A percentile compares a stretch with the other conserved stretches of the same genome.
Conservation (phyloP, 179 eudicot species). For the Heliamphora pulchella region DNA sequence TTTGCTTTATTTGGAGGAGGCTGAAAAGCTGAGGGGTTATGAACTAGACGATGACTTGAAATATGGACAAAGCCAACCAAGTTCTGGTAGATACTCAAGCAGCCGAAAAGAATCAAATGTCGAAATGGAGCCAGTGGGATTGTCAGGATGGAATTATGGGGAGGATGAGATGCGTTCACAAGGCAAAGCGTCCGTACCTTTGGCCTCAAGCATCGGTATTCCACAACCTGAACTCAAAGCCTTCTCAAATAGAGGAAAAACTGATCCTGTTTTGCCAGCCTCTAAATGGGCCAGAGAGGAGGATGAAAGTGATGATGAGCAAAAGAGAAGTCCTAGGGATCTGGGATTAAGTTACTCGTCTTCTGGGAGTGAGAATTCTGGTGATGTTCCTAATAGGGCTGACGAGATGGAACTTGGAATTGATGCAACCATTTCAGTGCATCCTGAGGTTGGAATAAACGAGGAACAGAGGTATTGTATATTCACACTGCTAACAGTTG, state of each 20-base stretch:
- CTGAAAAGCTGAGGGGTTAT: conserved; percentile 80
- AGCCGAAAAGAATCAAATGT: conserved; percentile 37
- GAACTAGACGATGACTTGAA: conserved; percentile 73
- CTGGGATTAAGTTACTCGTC: conserved; percentile 83
- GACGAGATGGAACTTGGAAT: conserved; percentile 46
- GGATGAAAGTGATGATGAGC: conserved; percentile 68
- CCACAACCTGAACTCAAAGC: conserved; percentile 57
- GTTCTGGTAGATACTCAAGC: conserved; percentile 42
- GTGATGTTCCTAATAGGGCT: conserved; percentile 39
- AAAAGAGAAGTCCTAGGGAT: conserved; percentile 53
- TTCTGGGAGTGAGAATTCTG: conserved; percentile 85
- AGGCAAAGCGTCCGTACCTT: conserved; percentile 29
- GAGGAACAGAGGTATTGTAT: conserved; percentile 68
- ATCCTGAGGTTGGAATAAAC: conserved; percentile 53
- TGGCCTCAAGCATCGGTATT: conserved; percentile 35
- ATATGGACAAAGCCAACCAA: conserved; percentile 40
- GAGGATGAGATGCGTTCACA: conserved; percentile 35
- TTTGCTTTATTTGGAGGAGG: conserved; percentile 86
- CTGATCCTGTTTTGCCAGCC: conserved; percentile 57
- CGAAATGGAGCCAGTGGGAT: conserved; percentile 39
- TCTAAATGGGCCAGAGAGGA: conserved; percentile 98
- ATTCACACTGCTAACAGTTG: not conserved
- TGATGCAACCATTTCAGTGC: conserved; percentile 48
- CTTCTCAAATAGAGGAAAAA: conserved; percentile 44
- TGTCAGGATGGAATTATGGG: conserved; percentile 41